Percentiles rank a stretch among this genome's conserved stretches.
Evolutionary conservation across 257 asterid genomes (phyloP).

Genomic region (Rhazya stricta): DNA sequence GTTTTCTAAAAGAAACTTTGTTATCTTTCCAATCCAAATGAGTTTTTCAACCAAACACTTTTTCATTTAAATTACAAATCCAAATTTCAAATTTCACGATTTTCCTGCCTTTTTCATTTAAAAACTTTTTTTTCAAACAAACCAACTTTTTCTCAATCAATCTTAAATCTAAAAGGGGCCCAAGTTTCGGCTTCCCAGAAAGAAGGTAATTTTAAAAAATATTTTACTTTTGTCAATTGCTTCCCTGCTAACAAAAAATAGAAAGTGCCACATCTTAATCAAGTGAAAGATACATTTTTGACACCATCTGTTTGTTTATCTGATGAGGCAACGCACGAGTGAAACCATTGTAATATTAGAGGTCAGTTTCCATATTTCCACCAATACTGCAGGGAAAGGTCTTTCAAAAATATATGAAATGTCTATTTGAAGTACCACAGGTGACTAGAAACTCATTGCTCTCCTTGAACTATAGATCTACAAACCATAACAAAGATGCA

Average conservation of each 20-base stretch:
- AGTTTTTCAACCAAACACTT: no score
- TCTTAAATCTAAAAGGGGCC: no score
- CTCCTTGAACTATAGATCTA: background rate
- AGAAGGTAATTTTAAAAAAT: background rate
- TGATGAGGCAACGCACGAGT: background rate
- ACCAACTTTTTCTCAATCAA: no score
- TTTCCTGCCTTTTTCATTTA: no score
- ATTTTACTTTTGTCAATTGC: background rate
- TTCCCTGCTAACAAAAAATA: background rate
- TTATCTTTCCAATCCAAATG: no score
- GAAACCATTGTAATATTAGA: background rate
- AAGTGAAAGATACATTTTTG: background rate
- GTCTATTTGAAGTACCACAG: background rate
- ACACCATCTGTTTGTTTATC: background rate
- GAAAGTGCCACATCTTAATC: background rate
- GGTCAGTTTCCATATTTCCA: background rate
- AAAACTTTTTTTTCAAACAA: no score
- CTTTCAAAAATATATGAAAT: background rate
- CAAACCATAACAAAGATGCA: background rate
- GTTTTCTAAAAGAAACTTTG: no score
- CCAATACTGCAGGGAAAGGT: background rate
- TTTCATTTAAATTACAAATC: no score
- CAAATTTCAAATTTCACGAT: no score
- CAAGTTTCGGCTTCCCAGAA: background rate
- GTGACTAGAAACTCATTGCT: background rate